A percentile compares a stretch with the other conserved stretches of the same genome.
phyloP scores from a whole-genome alignment of 768 basidiomycete species.

The Glaciozyma antarctica region DNA sequence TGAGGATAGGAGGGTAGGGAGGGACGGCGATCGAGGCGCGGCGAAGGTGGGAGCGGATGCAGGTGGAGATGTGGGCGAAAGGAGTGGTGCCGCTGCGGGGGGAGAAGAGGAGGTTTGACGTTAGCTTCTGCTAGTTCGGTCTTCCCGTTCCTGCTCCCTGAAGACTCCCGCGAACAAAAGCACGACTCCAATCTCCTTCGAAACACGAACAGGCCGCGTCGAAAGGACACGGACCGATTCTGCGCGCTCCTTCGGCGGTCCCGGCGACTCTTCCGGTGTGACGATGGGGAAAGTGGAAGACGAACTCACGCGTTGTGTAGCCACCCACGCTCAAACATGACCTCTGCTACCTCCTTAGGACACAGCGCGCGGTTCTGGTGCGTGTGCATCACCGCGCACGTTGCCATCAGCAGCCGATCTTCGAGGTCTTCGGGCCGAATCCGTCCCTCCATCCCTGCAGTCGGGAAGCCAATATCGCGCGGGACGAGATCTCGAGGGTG shows the following conservation, averaged over 20 bases:
- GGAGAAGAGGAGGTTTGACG: neutral
- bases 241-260: neutral
- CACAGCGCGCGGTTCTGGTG: slow-evolving; percentile 33
- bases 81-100: slow-evolving; percentile 31
- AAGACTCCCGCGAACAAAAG: neutral
- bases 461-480: slow-evolving; percentile 26
- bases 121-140: neutral
- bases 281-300: neutral
- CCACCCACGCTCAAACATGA: slow-evolving; percentile 33
- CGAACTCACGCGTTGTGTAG: slow-evolving; percentile 31
- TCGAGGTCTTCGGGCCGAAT: slow-evolving; percentile 27
- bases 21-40: slow-evolving; percentile 17
- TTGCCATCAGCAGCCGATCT: slow-evolving; percentile 30
- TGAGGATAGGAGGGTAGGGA: slow-evolving; percentile 29
- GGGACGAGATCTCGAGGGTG: slow-evolving; percentile 28
- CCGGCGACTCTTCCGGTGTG: neutral
- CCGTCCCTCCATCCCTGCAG: slow-evolving; percentile 11
- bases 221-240: neutral
- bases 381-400: slow-evolving; percentile 22
- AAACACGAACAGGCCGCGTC: neutral
- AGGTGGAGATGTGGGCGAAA: slow-evolving; percentile 34
- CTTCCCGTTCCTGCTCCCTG: neutral
- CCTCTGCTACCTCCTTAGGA: slow-evolving; percentile 35
- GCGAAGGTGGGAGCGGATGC: slow-evolving; percentile 33
- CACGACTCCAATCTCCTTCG: no score